Percentiles rank a stretch among this genome's conserved stretches.
Conservation (phyloP, 257 asterid species). For the Salvia miltiorrhiza region DNA sequence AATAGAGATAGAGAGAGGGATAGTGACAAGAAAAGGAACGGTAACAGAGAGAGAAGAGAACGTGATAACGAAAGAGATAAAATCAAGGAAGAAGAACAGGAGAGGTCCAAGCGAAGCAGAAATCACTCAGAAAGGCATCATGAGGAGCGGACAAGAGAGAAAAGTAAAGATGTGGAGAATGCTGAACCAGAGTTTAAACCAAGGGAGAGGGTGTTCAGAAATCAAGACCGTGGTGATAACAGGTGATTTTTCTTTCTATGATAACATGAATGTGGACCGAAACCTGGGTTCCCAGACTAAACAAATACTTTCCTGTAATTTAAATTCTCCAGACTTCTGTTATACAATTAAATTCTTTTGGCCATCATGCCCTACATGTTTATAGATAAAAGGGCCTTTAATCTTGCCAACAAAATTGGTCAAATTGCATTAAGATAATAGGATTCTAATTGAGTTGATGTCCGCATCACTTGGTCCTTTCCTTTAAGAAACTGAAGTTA, state of each 20-base stretch:
- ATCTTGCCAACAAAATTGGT: neutral
- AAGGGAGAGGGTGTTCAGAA: constrained; percentile 34
- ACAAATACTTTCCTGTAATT: neutral
- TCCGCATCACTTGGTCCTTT: neutral
- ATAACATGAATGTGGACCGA: neutral
- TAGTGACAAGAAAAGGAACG: constrained; percentile 34
- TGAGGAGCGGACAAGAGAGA: constrained; percentile 37
- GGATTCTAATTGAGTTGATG: neutral
- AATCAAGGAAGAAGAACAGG: constrained; percentile 39
- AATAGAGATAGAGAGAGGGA: constrained; percentile 36
- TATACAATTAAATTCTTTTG: neutral
- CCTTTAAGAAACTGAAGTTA: neutral
- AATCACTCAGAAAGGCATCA: constrained; percentile 35
- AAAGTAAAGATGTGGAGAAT: constrained; percentile 32
- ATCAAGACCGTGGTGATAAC: constrained; percentile 42
- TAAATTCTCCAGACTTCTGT: neutral
- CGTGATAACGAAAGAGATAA: constrained; percentile 40
- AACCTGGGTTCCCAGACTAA: neutral
- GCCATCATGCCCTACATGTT: neutral
- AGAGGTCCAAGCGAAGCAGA: constrained; percentile 40
- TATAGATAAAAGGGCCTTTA: neutral
- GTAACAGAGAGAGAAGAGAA: constrained; percentile 41
- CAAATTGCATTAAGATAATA: neutral
- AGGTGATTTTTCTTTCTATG: constrained; percentile 30
- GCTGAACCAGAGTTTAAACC: constrained; percentile 34